A percentile compares a stretch with the other conserved stretches of the same genome.
Evolutionary conservation across 2,329 filamentous ascomycete species (phyloP).

Genomic region (Calonectria leucothoes): DNA sequence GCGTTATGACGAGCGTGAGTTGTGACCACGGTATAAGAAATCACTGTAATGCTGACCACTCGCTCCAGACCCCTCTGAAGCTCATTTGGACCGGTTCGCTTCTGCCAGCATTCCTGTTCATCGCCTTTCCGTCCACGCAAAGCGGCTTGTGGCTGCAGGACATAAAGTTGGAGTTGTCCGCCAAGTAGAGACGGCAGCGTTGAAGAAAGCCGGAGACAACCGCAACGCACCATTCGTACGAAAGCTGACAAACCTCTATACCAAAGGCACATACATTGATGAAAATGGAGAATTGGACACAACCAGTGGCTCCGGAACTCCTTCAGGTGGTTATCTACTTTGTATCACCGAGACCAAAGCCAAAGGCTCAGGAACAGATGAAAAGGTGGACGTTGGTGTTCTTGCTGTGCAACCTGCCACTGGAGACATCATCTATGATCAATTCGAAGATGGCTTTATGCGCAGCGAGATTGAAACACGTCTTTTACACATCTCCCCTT

Average conservation of each 20-base stretch:
- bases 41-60: not conserved
- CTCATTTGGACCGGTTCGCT: constrained; percentile 90
- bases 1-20: constrained; percentile 86
- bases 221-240: constrained; percentile 91
- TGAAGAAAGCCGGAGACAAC: constrained; percentile 96
- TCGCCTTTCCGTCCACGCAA: constrained; percentile 91
- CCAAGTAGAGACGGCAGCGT: constrained; percentile 92
- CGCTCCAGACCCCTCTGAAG: constrained; percentile 80
- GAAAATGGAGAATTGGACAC: constrained; percentile 84
- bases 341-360: constrained; percentile 90
- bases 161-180: constrained; percentile 96
- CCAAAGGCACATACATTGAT: constrained; percentile 97
- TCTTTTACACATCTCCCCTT: constrained; percentile 94
- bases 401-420: constrained; percentile 96
- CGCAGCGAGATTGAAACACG: constrained; percentile 94
- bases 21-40: constrained; percentile 21
- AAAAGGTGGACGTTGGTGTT: constrained; percentile 92
- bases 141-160: constrained; percentile 89
- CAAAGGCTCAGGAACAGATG: constrained; percentile 85
- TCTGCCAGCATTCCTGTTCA: constrained; percentile 96
- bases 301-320: constrained; percentile 55
- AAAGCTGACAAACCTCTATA: constrained; percentile 96
- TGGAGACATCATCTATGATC: constrained; percentile 94
- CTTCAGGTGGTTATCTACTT: constrained; percentile 86
- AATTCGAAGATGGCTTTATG: constrained; percentile 98